A percentile compares a stretch with the other conserved stretches of the same genome.
Evolutionary conservation across 2,329 filamentous ascomycete genomes (phyloP).

Genomic region (Allantophomopsis lycopodina): DNA sequence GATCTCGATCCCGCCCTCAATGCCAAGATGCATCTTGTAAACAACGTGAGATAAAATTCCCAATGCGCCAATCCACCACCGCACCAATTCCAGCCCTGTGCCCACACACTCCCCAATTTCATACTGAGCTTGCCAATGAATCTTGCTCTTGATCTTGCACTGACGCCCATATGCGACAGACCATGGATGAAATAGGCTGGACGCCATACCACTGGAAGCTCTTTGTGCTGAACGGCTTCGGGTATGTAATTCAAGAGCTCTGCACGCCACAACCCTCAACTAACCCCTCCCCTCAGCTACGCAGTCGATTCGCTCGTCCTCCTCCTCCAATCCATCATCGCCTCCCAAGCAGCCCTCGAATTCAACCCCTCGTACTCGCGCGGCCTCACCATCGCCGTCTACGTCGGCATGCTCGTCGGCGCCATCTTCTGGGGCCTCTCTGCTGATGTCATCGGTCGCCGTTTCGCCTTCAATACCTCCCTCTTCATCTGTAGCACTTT

Average conservation of each 20-base stretch:
- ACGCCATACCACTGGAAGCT: constrained; percentile 40
- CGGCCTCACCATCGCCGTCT: constrained; percentile 48
- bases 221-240: constrained; percentile 47
- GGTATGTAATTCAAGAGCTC: constrained; percentile 19
- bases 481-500: constrained; percentile 49
- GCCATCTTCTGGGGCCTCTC: constrained; percentile 56
- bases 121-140: no score
- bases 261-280: no score
- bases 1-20: constrained; percentile 46
- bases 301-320: constrained; percentile 42
- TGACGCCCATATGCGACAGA: constrained; percentile 10
- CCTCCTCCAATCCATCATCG: constrained; percentile 49
- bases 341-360: constrained; percentile 41
- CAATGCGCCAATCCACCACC: neutral
- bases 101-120: neutral
- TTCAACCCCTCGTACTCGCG: constrained; percentile 39
- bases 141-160: no score
- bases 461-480: constrained; percentile 54
- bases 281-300: constrained; percentile 22
- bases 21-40: constrained; percentile 56
- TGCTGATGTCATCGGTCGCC: constrained; percentile 54
- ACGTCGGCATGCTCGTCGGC: constrained; percentile 38
- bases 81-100: no score
- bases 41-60: constrained; percentile 36
- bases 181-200: constrained; percentile 38